Evolutionary conservation across 441 rosid species (phyloP).

Genomic region (Gossypium trilobum): DNA sequence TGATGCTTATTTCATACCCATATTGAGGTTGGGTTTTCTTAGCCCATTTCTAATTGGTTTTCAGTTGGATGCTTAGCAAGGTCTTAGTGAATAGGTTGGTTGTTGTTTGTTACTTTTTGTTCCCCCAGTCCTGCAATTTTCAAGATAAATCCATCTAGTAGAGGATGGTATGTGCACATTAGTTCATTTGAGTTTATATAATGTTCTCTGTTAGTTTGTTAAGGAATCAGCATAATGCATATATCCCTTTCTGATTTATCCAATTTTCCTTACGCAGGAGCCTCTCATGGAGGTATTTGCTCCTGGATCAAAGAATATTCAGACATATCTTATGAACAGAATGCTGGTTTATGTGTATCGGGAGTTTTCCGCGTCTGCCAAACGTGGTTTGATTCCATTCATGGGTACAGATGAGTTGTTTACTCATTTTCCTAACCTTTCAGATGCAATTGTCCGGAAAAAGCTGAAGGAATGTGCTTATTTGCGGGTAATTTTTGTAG

Average conservation of each 20-base stretch:
- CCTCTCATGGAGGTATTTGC: constrained; percentile 92
- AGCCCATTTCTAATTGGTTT: background rate
- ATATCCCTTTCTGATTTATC: constrained; percentile 6
- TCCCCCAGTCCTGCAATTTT: background rate
- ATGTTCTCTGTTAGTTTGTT: background rate
- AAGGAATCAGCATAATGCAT: background rate
- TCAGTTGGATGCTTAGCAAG: background rate
- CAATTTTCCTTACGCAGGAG: constrained; percentile 46
- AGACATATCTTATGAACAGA: constrained; percentile 61
- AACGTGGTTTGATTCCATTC: constrained; percentile 49
- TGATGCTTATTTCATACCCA: background rate
- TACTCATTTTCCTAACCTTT: constrained; percentile 55
- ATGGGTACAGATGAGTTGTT: constrained; percentile 68
- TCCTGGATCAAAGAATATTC: constrained; percentile 79
- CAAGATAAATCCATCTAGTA: background rate
- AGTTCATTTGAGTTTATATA: background rate
- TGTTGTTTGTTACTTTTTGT: background rate
- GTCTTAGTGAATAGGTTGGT: background rate
- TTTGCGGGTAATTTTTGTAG: constrained; percentile 41
- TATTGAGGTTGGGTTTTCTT: background rate
- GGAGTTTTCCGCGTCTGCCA: constrained; percentile 59
- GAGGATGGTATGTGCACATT: background rate
- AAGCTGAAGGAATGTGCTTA: constrained; percentile 67
- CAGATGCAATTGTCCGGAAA: constrained; percentile 60
- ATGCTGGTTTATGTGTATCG: constrained; percentile 76